phyloP scores from a whole-genome alignment of 169 alveolate species.

The Plasmodium gaboni region DNA sequence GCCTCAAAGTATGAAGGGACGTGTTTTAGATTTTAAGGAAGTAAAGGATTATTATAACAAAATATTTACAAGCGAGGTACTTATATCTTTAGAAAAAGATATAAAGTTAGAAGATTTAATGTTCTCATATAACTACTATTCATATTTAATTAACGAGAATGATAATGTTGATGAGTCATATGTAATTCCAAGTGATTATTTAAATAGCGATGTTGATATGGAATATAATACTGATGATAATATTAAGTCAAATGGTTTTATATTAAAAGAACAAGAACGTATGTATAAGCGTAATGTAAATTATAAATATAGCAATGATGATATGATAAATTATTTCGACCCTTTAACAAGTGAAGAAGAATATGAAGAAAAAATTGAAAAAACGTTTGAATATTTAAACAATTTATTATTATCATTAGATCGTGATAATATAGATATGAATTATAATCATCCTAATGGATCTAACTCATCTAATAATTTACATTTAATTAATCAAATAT shows the following conservation, averaged over 20 bases:
- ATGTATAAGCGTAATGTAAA: too few relatives aligned
- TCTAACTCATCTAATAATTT: constrained; percentile 7
- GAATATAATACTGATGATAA: constrained; percentile 15
- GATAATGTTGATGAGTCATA: constrained; percentile 14
- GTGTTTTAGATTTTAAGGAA: constrained; percentile 45
- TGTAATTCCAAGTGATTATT: constrained; percentile 49
- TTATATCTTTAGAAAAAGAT: constrained; percentile 35
- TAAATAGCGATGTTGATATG: constrained; percentile 43
- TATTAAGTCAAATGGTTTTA: background rate
- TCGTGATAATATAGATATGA: constrained; percentile 5
- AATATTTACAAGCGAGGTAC: constrained; percentile 43
- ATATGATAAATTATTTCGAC: constrained; percentile 52
- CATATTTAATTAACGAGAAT: constrained; percentile 15
- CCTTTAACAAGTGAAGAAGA: constrained; percentile 31
- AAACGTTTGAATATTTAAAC: constrained; percentile 54
- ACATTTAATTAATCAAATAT: constrained; percentile 19
- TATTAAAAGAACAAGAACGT: too few relatives aligned
- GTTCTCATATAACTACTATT: constrained; percentile 51
- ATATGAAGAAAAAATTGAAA: constrained; percentile 65
- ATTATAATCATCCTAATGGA: background rate
- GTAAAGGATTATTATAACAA: constrained; percentile 59
- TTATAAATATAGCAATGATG: background rate
- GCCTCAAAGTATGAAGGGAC: too few relatives aligned
- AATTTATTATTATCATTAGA: constrained; percentile 39
- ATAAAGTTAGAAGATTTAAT: constrained; percentile 52